Evolutionary conservation across 345 rosid genomes (phyloP), one percentile per base, ranked within the genome.

Genomic region (Dimocarpus longan): DNA sequence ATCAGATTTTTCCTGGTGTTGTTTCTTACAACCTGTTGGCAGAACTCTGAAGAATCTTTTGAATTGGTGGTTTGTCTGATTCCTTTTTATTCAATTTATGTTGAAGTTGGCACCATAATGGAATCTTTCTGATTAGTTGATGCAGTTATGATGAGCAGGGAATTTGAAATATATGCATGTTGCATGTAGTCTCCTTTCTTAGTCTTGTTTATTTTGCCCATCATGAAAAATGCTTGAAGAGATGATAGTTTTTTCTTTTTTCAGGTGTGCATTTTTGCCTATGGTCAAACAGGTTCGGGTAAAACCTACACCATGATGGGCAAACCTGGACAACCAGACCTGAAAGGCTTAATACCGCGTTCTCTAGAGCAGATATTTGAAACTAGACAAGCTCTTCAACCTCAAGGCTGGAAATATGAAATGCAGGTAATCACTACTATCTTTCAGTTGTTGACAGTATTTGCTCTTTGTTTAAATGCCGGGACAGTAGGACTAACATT

Each of bases 281-380:
- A 96, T 80, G 99, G 99, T 77, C 99, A 96, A 86, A 96, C 99
- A 22, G 99, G 99, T 26, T 96, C 99, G 0, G 98, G 99, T 39
- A 94, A 96, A 81, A 96, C 99, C 76, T 89, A 93, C 68, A 94
- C 99, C 63, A 96, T 96, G 99, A 96, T 94, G 99, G 99, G 99
- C 44, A 94, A 79, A 80, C 97, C 95, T 32, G 98, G 95, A 37
- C 82, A 86, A 16, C 88, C 76, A 13, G 93, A 84, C 54, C 90
- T 86, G 43, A 91, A 95, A 73, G 99, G 99, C 32, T 78, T 96
- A 82, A 94, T 96, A 48, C 99, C 99, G 0, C 93, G 97, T 21
- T 90, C 94, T 50, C 70, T 96, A 69, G 99, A 96, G 78, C 99
- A 96, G 80, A 94, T 96, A 73, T 96, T 96, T 78, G 92, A 94